Percentiles rank a stretch among this genome's conserved stretches.
Evolutionary conservation across 2,329 filamentous ascomycete species (phyloP).

Genomic region (Parastagonospora avenae): DNA sequence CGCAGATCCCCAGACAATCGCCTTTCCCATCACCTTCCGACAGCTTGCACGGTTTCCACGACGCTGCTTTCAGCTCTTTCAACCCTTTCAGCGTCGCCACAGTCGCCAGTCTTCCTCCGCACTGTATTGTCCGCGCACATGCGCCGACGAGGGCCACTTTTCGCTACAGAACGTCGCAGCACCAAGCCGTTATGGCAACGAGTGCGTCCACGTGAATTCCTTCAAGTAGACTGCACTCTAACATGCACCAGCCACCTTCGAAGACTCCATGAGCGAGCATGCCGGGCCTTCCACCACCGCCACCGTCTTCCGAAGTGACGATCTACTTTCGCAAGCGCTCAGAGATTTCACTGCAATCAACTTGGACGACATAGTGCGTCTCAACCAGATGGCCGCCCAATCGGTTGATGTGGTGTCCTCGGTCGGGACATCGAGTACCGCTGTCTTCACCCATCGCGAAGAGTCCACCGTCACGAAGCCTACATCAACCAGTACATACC

Average conservation of each 20-base stretch:
- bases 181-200: slow-evolving; percentile 25
- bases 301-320: slow-evolving; percentile 21
- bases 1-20: no score
- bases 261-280: slow-evolving; percentile 18
- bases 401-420: slow-evolving; percentile 13
- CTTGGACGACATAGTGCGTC: slow-evolving; percentile 21
- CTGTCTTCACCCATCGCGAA: slow-evolving; percentile 22
- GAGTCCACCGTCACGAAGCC: slow-evolving; percentile 31
- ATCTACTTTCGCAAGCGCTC: slow-evolving; percentile 20
- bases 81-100: not conserved
- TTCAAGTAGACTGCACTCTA: slow-evolving; percentile 3
- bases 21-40: no score
- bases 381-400: slow-evolving; percentile 12
- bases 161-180: slow-evolving; percentile 14
- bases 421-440: slow-evolving; percentile 9
- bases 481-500: slow-evolving; percentile 33
- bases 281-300: slow-evolving; percentile 12
- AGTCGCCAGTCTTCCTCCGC: not conserved
- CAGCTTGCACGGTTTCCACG: not conserved
- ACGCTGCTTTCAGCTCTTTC: not conserved
- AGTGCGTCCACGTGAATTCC: slow-evolving; percentile 8
- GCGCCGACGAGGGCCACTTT: slow-evolving; percentile 11
- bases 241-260: slow-evolving; percentile 25
- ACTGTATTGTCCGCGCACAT: slow-evolving; percentile 16
- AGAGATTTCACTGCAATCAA: slow-evolving; percentile 12